phyloP scores from a whole-genome alignment of 2,329 filamentous ascomycete species.

The Botrytis tulipae region DNA sequence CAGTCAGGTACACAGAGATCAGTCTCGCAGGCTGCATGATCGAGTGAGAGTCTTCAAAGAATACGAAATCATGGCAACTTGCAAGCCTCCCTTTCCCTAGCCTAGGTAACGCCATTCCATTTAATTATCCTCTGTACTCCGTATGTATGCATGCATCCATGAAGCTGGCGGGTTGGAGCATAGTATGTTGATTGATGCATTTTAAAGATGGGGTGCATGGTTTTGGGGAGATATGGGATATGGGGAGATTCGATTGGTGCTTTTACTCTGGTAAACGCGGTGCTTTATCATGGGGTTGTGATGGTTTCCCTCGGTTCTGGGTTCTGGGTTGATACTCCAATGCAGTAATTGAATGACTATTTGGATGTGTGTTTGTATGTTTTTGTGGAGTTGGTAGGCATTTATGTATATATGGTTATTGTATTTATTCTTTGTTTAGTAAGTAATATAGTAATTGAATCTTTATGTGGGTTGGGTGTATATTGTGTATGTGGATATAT shows the following conservation, averaged over 20 bases:
- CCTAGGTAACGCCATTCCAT: not conserved
- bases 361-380: too few relatives aligned
- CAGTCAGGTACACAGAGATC: not conserved
- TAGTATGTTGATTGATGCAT: not conserved
- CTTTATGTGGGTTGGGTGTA: too few relatives aligned
- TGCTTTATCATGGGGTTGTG: not conserved
- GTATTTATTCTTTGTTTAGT: not conserved
- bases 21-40: not conserved
- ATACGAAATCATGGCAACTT: not conserved
- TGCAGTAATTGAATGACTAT: not conserved
- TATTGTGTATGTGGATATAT: too few relatives aligned
- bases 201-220: conserved; percentile 8
- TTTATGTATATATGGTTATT: not conserved
- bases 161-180: not conserved
- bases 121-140: not conserved
- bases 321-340: not conserved
- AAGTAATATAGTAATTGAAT: too few relatives aligned
- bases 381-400: not conserved
- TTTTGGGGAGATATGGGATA: not conserved
- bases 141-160: not conserved
- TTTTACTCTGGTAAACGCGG: not conserved
- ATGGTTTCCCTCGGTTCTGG: not conserved
- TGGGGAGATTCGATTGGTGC: not conserved
- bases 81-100: not conserved
- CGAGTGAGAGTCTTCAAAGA: not conserved